Percentiles rank a stretch among this genome's conserved stretches.
These are phyloP conservation scores for Hansenula sp. DNA, from an alignment of 1,139 yeast genomes.

Conservation along the genomic window DNA sequence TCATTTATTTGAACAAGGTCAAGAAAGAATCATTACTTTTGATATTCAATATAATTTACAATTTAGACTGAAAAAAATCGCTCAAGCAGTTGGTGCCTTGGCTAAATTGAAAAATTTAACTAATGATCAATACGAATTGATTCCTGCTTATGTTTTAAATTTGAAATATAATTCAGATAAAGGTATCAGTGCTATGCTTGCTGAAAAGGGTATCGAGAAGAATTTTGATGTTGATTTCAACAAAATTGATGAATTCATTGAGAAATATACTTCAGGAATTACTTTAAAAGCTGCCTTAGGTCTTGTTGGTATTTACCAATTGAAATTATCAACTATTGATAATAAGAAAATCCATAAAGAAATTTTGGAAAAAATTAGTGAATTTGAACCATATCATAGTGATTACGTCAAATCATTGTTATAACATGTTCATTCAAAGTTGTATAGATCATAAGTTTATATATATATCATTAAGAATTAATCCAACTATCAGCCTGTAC, in stretches of 20 bases:
- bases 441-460: not conserved
- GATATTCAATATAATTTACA: conserved; percentile 41
- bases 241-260: conserved; percentile 11
- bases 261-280: conserved; percentile 9
- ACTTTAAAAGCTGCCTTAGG: conserved; percentile 13
- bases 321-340: conserved; percentile 12
- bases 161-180: conserved; percentile 19
- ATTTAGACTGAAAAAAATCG: conserved; percentile 39
- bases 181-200: conserved; percentile 30
- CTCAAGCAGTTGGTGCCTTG: conserved; percentile 40
- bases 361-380: conserved; percentile 8
- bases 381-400: conserved; percentile 16
- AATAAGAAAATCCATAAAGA: conserved; percentile 11
- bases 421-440: too few relatives aligned
- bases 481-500: conserved; percentile 61
- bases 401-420: not conserved
- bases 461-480: conserved; percentile 26
- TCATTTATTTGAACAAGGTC: conserved; percentile 29
- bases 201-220: conserved; percentile 30
- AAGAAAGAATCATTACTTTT: conserved; percentile 30
- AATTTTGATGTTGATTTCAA: conserved; percentile 21
- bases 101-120: conserved; percentile 26
- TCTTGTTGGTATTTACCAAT: conserved; percentile 12
- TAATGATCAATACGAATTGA: conserved; percentile 12
- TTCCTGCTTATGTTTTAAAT: conserved; percentile 15